A percentile compares a stretch with the other conserved stretches of the same genome.
phyloP scores from a whole-genome alignment of 2,329 filamentous ascomycete species.

The Penicillium sumatraense region DNA sequence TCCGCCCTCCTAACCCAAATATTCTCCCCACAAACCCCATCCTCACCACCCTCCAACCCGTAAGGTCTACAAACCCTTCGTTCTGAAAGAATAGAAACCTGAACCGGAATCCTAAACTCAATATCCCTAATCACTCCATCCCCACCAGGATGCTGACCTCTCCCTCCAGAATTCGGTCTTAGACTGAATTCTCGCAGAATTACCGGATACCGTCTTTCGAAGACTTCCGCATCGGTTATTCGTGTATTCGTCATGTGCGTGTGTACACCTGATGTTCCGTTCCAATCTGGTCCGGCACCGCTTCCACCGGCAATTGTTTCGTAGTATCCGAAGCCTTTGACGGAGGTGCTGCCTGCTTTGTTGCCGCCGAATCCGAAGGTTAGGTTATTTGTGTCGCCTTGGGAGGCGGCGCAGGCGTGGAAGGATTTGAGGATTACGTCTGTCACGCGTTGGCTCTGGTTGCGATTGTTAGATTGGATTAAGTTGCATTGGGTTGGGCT shows the following conservation, averaged over 20 bases:
- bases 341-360: slow-evolving; percentile 17
- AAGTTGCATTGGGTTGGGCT: too few relatives aligned
- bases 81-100: slow-evolving; percentile 77
- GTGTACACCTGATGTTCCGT: slow-evolving; percentile 76
- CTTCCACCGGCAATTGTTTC: slow-evolving; percentile 81
- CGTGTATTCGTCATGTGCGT: slow-evolving; percentile 86
- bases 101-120: slow-evolving; percentile 77
- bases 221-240: slow-evolving; percentile 79
- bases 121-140: slow-evolving; percentile 79
- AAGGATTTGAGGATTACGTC: slow-evolving; percentile 80
- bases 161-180: slow-evolving; percentile 65
- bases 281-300: slow-evolving; percentile 74
- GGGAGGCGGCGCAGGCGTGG: slow-evolving; percentile 72
- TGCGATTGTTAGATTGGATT: background rate
- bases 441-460: slow-evolving; percentile 29
- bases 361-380: slow-evolving; percentile 31
- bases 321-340: slow-evolving; percentile 70
- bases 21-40: slow-evolving; percentile 77
- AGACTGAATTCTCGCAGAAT: slow-evolving; percentile 72
- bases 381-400: slow-evolving; percentile 76
- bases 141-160: slow-evolving; percentile 71
- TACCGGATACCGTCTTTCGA: slow-evolving; percentile 77
- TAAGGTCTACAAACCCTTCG: slow-evolving; percentile 75
- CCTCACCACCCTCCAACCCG: slow-evolving; percentile 77
- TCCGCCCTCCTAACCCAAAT: slow-evolving; percentile 66